Percentiles rank a stretch among this genome's conserved stretches.
Evolutionary conservation across 768 basidiomycete genomes (phyloP).

Genomic region (Pleurotus eryngii): DNA sequence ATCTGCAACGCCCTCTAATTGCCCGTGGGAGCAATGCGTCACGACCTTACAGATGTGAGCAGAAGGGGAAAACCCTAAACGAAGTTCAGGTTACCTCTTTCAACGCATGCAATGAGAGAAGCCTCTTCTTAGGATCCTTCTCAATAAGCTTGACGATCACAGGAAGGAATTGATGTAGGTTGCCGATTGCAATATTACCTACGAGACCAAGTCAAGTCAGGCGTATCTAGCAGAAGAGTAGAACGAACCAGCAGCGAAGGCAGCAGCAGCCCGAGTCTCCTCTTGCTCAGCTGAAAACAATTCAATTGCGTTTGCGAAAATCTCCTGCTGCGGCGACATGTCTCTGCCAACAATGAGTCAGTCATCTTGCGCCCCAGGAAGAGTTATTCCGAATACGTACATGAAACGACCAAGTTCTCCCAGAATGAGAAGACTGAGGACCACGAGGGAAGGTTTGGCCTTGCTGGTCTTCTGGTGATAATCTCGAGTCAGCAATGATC

Average conservation of each 20-base stretch:
- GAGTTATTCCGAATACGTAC: conserved; percentile 39
- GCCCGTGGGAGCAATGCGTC: conserved; percentile 81
- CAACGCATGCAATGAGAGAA: conserved; percentile 86
- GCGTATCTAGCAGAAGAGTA: not conserved
- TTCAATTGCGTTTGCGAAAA: conserved; percentile 72
- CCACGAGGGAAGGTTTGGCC: conserved; percentile 62
- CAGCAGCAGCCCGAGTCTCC: conserved; percentile 85
- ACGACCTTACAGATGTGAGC: conserved; percentile 58
- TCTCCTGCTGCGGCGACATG: conserved; percentile 75
- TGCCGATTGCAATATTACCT: conserved; percentile 97
- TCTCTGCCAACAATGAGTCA: conserved; percentile 51
- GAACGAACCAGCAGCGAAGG: conserved; percentile 79
- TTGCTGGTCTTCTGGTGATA: conserved; percentile 47
- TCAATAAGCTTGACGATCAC: conserved; percentile 76
- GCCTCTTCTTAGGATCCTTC: conserved; percentile 70
- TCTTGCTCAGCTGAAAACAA: conserved; percentile 79
- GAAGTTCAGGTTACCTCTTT: conserved; percentile 64
- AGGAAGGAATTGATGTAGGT: conserved; percentile 82
- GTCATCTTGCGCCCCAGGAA: not conserved
- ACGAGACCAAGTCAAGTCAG: not conserved
- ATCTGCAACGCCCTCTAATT: conserved; percentile 86
- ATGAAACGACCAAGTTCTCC: conserved; percentile 92
- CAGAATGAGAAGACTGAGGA: conserved; percentile 82
- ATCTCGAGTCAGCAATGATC: not conserved
- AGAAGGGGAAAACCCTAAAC: too few species aligned